Conservation (phyloP, 2,329 filamentous ascomycete species). For the Ploettnerulaceae sp. region DNA sequence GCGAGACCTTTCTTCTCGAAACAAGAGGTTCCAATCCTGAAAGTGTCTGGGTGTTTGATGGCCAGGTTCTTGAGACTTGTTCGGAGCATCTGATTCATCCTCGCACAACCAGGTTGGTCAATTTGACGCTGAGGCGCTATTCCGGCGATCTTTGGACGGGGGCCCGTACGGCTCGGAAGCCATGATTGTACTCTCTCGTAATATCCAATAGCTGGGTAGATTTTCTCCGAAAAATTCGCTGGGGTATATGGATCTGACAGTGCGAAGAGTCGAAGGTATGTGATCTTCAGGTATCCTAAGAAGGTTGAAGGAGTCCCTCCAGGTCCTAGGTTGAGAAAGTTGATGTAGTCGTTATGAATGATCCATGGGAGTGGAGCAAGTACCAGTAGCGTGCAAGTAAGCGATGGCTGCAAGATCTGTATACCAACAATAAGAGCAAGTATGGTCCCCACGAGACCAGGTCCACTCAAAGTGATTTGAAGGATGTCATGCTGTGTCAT, state of each 20-base stretch:
- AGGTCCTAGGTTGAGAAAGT: slow-evolving; percentile 72
- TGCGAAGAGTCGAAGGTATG: slow-evolving; percentile 65
- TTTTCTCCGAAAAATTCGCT: slow-evolving; percentile 43
- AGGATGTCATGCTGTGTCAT: slow-evolving; percentile 29
- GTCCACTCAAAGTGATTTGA: slow-evolving; percentile 30
- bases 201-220: slow-evolving; percentile 53
- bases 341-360: slow-evolving; percentile 66
- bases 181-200: slow-evolving; percentile 40
- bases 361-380: slow-evolving; percentile 43
- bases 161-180: slow-evolving; percentile 58
- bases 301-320: slow-evolving; percentile 75
- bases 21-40: slow-evolving; percentile 64
- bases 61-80: slow-evolving; percentile 49
- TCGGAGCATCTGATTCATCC: slow-evolving; percentile 52
- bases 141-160: slow-evolving; percentile 63
- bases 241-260: slow-evolving; percentile 65
- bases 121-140: slow-evolving; percentile 80
- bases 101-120: slow-evolving; percentile 55
- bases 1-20: slow-evolving; percentile 79
- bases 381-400: slow-evolving; percentile 47
- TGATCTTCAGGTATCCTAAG: slow-evolving; percentile 67
- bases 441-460: slow-evolving; percentile 42
- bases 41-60: slow-evolving; percentile 39
- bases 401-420: slow-evolving; percentile 45
- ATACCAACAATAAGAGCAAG: slow-evolving; percentile 48